phyloP scores from a whole-genome alignment of 2,329 filamentous ascomycete genomes.

The Neofusicoccum umdonicola region DNA sequence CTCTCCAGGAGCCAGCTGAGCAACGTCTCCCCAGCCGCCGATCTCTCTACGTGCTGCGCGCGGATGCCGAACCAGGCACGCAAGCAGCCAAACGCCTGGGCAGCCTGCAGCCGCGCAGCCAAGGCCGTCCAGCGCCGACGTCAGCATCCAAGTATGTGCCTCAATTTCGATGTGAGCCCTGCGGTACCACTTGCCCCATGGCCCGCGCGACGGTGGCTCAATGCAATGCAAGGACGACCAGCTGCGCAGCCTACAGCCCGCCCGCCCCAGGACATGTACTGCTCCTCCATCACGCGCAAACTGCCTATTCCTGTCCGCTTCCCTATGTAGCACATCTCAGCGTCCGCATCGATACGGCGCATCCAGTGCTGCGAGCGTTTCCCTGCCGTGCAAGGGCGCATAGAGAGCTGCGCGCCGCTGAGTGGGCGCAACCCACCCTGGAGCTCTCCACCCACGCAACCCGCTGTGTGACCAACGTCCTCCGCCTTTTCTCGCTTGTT shows the following conservation, averaged over 20 bases:
- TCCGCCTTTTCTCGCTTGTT: constrained; percentile 2
- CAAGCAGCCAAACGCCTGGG: neutral
- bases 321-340: neutral
- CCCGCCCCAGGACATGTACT: neutral
- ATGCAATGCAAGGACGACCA: constrained; percentile 18
- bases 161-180: constrained; percentile 7
- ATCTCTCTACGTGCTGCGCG: neutral
- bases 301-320: neutral
- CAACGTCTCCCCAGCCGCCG: neutral
- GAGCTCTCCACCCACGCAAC: neutral
- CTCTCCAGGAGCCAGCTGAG: neutral
- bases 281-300: constrained; percentile 9
- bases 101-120: neutral
- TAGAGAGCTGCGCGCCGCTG: neutral
- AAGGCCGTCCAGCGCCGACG: neutral
- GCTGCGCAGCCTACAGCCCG: neutral
- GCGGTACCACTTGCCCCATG: constrained; percentile 12
- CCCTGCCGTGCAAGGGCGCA: constrained; percentile 10
- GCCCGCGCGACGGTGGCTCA: constrained; percentile 2
- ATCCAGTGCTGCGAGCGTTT: neutral
- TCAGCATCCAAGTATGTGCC: constrained; percentile 9
- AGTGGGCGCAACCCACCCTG: neutral
- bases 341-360: neutral
- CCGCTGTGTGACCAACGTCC: constrained; percentile 9
- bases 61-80: neutral